phyloP scores from a whole-genome alignment of 768 basidiomycete genomes.

The Suillus subaureus region DNA sequence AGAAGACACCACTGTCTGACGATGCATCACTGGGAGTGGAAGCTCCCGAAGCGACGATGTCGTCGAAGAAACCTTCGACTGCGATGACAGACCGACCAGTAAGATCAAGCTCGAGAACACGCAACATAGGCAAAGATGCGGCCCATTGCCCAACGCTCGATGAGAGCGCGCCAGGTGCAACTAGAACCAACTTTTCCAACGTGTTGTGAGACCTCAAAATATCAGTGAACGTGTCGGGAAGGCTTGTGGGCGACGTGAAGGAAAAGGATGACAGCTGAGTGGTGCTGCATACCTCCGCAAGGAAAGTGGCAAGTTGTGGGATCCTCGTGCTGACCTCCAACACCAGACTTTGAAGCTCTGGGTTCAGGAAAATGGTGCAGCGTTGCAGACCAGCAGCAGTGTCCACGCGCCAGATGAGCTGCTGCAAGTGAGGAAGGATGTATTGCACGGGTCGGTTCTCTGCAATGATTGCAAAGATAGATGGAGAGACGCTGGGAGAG shows the following conservation, averaged over 20 bases:
- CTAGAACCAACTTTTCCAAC: conserved; percentile 63
- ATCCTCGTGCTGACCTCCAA: conserved; percentile 63
- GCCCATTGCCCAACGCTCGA: conserved; percentile 75
- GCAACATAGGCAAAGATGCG: conserved; percentile 63
- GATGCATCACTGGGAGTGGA: conserved; percentile 72
- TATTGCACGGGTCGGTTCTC: conserved; percentile 62
- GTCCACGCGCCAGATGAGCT: conserved; percentile 74
- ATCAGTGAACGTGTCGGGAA: conserved; percentile 74
- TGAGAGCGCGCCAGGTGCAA: conserved; percentile 75
- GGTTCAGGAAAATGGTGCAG: conserved; percentile 63
- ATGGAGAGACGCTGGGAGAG: conserved; percentile 60
- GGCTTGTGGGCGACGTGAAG: conserved; percentile 65
- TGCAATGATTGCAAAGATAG: conserved; percentile 68
- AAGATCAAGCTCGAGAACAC: conserved; percentile 69
- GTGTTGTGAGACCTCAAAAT: conserved; percentile 59
- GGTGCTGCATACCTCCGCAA: conserved; percentile 63
- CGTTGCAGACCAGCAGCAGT: conserved; percentile 66
- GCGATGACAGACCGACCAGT: conserved; percentile 66
- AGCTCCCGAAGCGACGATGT: conserved; percentile 66
- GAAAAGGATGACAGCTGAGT: conserved; percentile 69
- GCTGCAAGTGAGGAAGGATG: conserved; percentile 69
- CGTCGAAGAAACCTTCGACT: conserved; percentile 82
- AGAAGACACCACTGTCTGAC: conserved; percentile 78
- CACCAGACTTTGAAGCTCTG: conserved; percentile 59
- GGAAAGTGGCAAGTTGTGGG: conserved; percentile 61